Percentiles rank a stretch among this genome's conserved stretches.
These are phyloP conservation scores for Chlorella ohadii DNA, from an alignment of 139 green algal genomes.

Conservation along the genomic window DNA sequence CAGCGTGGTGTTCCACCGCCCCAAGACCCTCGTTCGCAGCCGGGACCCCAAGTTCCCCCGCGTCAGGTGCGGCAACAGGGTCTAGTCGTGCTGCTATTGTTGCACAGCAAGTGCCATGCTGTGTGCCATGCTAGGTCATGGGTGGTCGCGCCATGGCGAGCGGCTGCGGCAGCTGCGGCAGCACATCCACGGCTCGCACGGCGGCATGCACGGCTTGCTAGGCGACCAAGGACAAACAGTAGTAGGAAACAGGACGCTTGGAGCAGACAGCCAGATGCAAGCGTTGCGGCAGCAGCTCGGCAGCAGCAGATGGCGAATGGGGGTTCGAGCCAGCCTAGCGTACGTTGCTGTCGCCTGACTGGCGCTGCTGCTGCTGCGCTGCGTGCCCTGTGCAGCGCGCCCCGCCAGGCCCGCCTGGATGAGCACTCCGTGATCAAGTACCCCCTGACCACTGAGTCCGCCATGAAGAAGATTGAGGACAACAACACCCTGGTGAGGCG, in stretches of 20 bases:
- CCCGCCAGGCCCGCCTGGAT: conserved; percentile 79
- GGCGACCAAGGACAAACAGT: no score
- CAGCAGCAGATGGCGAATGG: neutral
- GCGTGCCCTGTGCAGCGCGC: conserved; percentile 63
- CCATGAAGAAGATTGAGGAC: conserved; percentile 99
- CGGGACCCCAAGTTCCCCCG: conserved; percentile 89
- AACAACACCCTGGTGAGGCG: conserved; percentile 97
- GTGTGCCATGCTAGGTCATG: no score
- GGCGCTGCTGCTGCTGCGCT: neutral
- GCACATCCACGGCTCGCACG: no score
- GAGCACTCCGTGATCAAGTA: conserved; percentile 93
- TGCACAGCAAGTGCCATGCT: neutral
- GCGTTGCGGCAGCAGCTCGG: no score
- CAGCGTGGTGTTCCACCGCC: conserved; percentile 89
- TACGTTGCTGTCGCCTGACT: neutral
- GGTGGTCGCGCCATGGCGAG: no score
- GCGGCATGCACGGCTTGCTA: no score
- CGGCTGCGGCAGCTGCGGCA: no score
- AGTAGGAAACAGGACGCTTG: no score
- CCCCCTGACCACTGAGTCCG: conserved; percentile 98
- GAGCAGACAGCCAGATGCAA: no score
- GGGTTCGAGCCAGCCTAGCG: neutral
- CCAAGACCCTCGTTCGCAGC: conserved; percentile 90
- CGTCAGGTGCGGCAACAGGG: conserved; percentile 68
- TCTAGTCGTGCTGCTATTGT: no score